These are phyloP conservation scores for Thielaviopsis ethacetica DNA, from an alignment of 2,329 filamentous ascomycete genomes.

Conservation along the genomic window DNA sequence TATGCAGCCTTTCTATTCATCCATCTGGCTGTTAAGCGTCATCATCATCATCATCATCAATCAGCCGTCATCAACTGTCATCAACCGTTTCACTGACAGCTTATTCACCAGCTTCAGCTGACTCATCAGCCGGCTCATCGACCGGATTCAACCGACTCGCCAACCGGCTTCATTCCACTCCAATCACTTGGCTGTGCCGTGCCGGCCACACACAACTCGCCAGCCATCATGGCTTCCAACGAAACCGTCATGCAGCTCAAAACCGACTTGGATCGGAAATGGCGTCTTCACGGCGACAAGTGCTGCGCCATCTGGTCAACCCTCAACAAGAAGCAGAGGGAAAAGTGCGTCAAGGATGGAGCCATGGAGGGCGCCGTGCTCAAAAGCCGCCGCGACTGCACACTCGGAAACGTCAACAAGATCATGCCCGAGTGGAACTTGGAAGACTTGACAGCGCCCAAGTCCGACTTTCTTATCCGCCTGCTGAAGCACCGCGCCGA, in stretches of 20 bases:
- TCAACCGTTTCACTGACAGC: too few relatives aligned
- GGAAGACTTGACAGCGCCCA: conserved; percentile 21
- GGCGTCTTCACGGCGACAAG: conserved; percentile 19
- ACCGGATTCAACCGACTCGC: too few relatives aligned
- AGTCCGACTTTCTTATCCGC: conserved; percentile 22
- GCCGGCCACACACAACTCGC: too few relatives aligned
- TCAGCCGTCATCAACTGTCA: too few relatives aligned
- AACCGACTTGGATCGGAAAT: conserved; percentile 24
- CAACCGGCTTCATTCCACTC: too few relatives aligned
- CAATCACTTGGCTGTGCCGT: too few relatives aligned
- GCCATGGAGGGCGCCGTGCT: conserved; percentile 20
- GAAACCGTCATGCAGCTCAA: conserved; percentile 18
- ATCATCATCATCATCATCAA: too few relatives aligned
- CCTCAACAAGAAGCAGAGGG: conserved; percentile 20
- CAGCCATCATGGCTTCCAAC: neutral
- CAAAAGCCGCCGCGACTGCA: conserved; percentile 20
- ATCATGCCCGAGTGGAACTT: conserved; percentile 29
- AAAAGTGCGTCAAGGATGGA: conserved; percentile 21
- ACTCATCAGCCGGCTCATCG: too few relatives aligned
- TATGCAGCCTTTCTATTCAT: too few relatives aligned
- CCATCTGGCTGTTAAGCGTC: too few relatives aligned
- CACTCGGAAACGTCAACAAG: conserved; percentile 23
- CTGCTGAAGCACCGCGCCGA: conserved; percentile 24
- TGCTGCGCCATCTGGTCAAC: conserved; percentile 25
- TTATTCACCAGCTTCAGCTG: too few relatives aligned